Evolutionary conservation across 2,329 filamentous ascomycete genomes (phyloP).

Genomic region (Phymatotrichopsis omnivora): DNA sequence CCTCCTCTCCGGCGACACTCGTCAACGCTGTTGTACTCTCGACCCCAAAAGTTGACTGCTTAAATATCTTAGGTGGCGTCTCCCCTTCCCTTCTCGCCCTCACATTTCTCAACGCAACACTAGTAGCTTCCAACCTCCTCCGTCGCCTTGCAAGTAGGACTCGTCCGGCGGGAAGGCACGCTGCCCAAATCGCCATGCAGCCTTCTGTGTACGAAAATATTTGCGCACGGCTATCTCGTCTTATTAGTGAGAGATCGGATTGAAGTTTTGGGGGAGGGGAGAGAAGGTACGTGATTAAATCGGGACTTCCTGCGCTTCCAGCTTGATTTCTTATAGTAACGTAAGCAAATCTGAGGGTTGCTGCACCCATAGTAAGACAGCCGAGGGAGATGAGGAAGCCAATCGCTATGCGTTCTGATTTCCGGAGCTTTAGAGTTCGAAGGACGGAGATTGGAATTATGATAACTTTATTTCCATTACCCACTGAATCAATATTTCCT

Average conservation of each 20-base stretch:
- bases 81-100: not conserved
- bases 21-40: slow-evolving; percentile 11
- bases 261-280: not conserved
- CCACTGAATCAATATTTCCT: not conserved
- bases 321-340: slow-evolving; percentile 15
- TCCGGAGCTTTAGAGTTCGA: slow-evolving; percentile 15
- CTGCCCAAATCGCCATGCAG: slow-evolving; percentile 12
- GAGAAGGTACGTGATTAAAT: slow-evolving; percentile 13
- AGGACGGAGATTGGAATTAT: slow-evolving; percentile 19
- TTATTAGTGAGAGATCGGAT: not conserved
- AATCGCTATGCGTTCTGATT: slow-evolving; percentile 15
- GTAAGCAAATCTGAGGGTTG: slow-evolving; percentile 14
- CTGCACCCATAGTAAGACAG: slow-evolving; percentile 15
- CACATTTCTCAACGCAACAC: not conserved
- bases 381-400: slow-evolving; percentile 18
- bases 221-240: slow-evolving; percentile 15
- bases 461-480: slow-evolving; percentile 11
- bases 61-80: slow-evolving; percentile 9
- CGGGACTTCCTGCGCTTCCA: slow-evolving; percentile 12
- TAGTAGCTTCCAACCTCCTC: not conserved
- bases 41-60: slow-evolving; percentile 4
- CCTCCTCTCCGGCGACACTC: too few relatives aligned
- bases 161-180: slow-evolving; percentile 16
- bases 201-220: slow-evolving; percentile 16
- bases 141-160: slow-evolving; percentile 11